Evolutionary conservation across 176 grass and related monocot species (phyloP).

Genomic region (Melocanna baccifera): DNA sequence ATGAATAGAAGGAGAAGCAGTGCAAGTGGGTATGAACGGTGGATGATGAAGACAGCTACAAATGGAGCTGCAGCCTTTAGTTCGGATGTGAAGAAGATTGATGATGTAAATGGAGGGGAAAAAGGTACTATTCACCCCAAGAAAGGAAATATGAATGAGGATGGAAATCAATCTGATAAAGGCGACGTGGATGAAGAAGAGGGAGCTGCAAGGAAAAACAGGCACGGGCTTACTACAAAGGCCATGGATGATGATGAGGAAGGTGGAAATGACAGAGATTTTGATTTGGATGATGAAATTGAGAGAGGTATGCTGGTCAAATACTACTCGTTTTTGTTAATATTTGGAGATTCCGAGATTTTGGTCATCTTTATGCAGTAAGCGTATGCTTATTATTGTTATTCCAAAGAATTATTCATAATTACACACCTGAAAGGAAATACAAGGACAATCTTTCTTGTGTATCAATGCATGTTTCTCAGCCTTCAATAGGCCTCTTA

Average conservation of each 20-base stretch:
- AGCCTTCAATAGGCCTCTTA: too few relatives aligned
- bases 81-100: slow-evolving; percentile 43
- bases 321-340: too few relatives aligned
- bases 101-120: slow-evolving; percentile 15
- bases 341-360: too few relatives aligned
- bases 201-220: slow-evolving; percentile 46
- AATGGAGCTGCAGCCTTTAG: slow-evolving; percentile 84
- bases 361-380: too few relatives aligned
- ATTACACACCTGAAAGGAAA: too few relatives aligned
- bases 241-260: slow-evolving; percentile 43
- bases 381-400: too few relatives aligned
- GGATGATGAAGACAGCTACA: slow-evolving; percentile 83
- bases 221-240: slow-evolving; percentile 38
- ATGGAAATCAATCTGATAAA: slow-evolving; percentile 55
- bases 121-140: slow-evolving; percentile 34
- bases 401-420: too few relatives aligned
- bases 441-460: too few relatives aligned
- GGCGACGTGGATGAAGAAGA: slow-evolving; percentile 48
- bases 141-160: slow-evolving; percentile 51
- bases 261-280: too few relatives aligned
- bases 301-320: too few relatives aligned
- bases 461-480: too few relatives aligned
- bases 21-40: slow-evolving; percentile 75
- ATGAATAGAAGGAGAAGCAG: slow-evolving; percentile 68
- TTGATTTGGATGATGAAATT: too few relatives aligned